A percentile compares a stretch with the other conserved stretches of the same genome.
phyloP scores from a whole-genome alignment of 345 rosid genomes.

The Eutrema heterophyllum region DNA sequence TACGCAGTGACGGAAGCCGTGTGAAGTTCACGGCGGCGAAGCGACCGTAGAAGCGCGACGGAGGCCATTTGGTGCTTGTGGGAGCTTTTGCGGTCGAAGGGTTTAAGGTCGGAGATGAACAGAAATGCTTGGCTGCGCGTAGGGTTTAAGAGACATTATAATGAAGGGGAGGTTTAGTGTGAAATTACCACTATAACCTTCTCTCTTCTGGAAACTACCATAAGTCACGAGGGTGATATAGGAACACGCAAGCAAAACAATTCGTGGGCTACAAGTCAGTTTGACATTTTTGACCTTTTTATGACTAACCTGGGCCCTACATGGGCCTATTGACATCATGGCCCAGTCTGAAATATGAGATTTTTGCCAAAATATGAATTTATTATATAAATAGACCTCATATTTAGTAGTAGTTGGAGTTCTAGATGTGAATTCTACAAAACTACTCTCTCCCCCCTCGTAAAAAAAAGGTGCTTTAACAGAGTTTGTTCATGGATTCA shows the following conservation, averaged over 20 bases:
- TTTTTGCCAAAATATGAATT: neutral
- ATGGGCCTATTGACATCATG: constrained; percentile 1
- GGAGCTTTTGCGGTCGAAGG: neutral
- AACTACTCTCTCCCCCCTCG: neutral
- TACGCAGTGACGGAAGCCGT: constrained; percentile 43
- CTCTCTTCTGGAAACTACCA: no score
- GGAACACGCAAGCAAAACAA: neutral
- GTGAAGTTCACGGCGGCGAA: constrained; percentile 46
- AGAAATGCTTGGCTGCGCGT: constrained; percentile 13
- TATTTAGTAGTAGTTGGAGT: neutral
- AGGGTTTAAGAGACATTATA: constrained; percentile 30
- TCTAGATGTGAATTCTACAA: constrained; percentile 1
- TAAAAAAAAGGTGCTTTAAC: neutral
- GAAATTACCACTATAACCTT: no score
- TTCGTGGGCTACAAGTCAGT: constrained; percentile 26
- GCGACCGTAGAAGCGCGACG: constrained; percentile 38
- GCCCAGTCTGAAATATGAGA: neutral
- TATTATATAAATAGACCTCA: neutral
- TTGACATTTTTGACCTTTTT: neutral
- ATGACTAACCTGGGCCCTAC: neutral
- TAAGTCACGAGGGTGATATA: no score
- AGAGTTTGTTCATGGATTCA: neutral
- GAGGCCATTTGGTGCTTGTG: constrained; percentile 38
- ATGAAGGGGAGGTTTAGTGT: no score
- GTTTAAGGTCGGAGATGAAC: constrained; percentile 23